These are phyloP conservation scores for Candida odintsovae DNA, from an alignment of 805 yeast genomes.

Conservation along the genomic window DNA sequence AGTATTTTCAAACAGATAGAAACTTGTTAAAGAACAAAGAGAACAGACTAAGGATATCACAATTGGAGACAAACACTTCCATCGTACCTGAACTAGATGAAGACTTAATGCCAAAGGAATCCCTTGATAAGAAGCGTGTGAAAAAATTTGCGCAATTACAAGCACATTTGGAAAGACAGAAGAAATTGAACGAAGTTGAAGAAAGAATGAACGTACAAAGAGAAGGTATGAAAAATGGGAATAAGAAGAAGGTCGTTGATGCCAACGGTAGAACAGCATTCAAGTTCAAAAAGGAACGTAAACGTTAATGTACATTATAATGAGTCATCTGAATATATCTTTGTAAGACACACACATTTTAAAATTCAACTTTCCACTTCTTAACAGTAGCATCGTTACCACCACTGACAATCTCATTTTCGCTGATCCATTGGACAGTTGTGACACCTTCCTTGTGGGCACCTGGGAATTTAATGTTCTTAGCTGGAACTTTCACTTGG, in stretches of 20 bases:
- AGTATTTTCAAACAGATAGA: conserved; percentile 65
- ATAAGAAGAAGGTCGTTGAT: conserved; percentile 67
- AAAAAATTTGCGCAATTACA: conserved; percentile 56
- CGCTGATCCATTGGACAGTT: conserved; percentile 60
- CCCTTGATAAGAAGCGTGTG: conserved; percentile 47
- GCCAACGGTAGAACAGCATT: conserved; percentile 63
- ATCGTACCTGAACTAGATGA: conserved; percentile 24
- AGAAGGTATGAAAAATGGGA: conserved; percentile 88
- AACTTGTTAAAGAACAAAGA: conserved; percentile 57
- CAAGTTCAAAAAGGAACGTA: conserved; percentile 83
- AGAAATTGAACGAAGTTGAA: conserved; percentile 62
- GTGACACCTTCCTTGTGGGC: conserved; percentile 89
- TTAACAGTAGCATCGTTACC: conserved; percentile 83
- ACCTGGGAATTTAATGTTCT: conserved; percentile 64
- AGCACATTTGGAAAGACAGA: conserved; percentile 62
- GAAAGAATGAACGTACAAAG: conserved; percentile 70
- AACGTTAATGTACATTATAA: conserved; percentile 28
- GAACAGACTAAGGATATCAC: conserved; percentile 62
- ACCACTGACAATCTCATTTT: conserved; percentile 49
- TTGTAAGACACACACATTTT: neutral
- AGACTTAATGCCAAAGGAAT: conserved; percentile 29
- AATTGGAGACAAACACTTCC: conserved; percentile 40
- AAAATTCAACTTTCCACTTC: conserved; percentile 47
- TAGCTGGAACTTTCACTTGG: conserved; percentile 72
- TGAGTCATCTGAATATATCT: neutral